Conservation (phyloP, 768 basidiomycete genomes). For the Hypholoma sublateritium region DNA sequence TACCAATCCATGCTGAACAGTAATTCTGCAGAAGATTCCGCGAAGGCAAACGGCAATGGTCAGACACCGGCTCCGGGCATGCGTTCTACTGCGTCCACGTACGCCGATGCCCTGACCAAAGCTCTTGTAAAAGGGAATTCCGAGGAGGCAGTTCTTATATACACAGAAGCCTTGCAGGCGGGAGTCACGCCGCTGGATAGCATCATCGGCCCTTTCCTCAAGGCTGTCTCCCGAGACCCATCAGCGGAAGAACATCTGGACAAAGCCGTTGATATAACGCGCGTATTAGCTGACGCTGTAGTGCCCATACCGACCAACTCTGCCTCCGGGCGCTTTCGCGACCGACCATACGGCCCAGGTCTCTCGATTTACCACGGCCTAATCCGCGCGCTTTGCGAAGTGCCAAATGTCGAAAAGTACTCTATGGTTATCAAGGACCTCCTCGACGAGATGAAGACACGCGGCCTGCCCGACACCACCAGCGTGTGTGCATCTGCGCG, state of each 20-base stretch:
- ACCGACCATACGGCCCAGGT: slow-evolving; percentile 41
- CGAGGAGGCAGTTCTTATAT: slow-evolving; percentile 46
- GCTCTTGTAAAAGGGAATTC: slow-evolving; percentile 37
- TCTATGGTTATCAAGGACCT: slow-evolving; percentile 48
- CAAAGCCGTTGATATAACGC: slow-evolving; percentile 52
- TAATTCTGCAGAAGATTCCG: background rate
- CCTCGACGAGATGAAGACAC: slow-evolving; percentile 64
- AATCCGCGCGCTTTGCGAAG: slow-evolving; percentile 46
- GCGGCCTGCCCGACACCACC: slow-evolving; percentile 44
- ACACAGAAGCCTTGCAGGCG: slow-evolving; percentile 40
- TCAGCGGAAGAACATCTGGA: slow-evolving; percentile 45
- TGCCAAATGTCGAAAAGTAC: slow-evolving; percentile 46
- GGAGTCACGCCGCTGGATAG: slow-evolving; percentile 48
- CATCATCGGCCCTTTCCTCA: slow-evolving; percentile 57
- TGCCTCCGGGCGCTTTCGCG: background rate
- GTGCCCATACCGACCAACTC: slow-evolving; percentile 13
- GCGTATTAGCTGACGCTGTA: slow-evolving; percentile 9
- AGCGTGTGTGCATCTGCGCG: slow-evolving; percentile 47
- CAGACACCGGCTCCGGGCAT: background rate
- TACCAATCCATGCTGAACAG: slow-evolving; percentile 27
- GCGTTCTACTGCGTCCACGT: slow-evolving; percentile 20
- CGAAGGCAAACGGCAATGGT: background rate
- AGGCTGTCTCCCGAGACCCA: slow-evolving; percentile 41
- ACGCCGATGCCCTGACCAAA: slow-evolving; percentile 58
- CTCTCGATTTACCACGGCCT: slow-evolving; percentile 54